These are phyloP conservation scores for Diaporthe eres DNA, from an alignment of 2,329 filamentous ascomycete species.

Conservation along the genomic window DNA sequence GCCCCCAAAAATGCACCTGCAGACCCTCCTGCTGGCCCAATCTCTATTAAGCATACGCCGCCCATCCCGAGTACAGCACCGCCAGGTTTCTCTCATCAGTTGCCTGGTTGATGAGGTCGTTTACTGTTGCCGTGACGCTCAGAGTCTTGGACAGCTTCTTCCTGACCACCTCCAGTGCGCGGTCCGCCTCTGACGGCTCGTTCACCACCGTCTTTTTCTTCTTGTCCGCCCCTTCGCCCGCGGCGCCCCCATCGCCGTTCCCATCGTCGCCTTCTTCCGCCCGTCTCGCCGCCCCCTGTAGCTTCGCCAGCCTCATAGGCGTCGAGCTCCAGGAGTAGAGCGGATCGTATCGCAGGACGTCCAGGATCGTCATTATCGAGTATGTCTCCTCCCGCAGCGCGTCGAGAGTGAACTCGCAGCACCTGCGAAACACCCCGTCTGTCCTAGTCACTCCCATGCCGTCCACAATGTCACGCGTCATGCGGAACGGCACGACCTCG, in stretches of 20 bases:
- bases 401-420: conserved; percentile 97
- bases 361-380: conserved; percentile 98
- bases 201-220: conserved; percentile 64
- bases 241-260: conserved; percentile 54
- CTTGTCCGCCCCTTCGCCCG: conserved; percentile 42
- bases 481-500: conserved; percentile 93
- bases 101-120: conserved; percentile 96
- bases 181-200: conserved; percentile 82
- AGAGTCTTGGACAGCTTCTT: conserved; percentile 97
- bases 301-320: conserved; percentile 73
- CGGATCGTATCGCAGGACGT: conserved; percentile 97
- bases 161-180: conserved; percentile 91
- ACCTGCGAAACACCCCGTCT: conserved; percentile 96
- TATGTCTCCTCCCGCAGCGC: conserved; percentile 95
- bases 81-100: conserved; percentile 94
- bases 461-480: conserved; percentile 95
- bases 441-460: conserved; percentile 97
- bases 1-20: neutral
- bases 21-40: neutral
- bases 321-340: conserved; percentile 96
- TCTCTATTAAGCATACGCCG: conserved; percentile 55
- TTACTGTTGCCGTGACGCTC: conserved; percentile 95
- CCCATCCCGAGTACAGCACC: conserved; percentile 82
- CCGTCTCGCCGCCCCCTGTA: conserved; percentile 71
- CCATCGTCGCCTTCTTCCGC: conserved; percentile 56